These are phyloP conservation scores for Rickenella mellea DNA, from an alignment of 768 basidiomycete genomes.

Conservation along the genomic window DNA sequence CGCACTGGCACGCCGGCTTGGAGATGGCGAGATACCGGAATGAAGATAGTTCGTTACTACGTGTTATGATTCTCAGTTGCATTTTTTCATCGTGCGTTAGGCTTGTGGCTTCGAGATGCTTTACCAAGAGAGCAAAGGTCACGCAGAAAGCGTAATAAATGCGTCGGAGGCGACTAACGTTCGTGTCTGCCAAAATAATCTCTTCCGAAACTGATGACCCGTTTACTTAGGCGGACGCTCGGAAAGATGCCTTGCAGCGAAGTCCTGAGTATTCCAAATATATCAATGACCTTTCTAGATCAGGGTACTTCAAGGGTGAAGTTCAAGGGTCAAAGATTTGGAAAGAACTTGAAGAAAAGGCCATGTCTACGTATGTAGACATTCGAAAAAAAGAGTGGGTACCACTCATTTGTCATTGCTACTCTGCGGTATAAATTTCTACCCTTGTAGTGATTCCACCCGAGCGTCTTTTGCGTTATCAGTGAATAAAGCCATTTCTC, in stretches of 20 bases:
- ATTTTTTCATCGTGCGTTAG: slow-evolving; percentile 26
- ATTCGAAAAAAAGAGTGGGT: slow-evolving; percentile 59
- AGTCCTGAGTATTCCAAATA: slow-evolving; percentile 65
- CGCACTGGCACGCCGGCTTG: slow-evolving; percentile 54
- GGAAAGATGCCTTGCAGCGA: slow-evolving; percentile 56
- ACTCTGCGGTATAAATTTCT: not conserved
- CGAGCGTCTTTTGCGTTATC: slow-evolving; percentile 69
- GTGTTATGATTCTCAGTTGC: slow-evolving; percentile 11
- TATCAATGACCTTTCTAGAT: slow-evolving; percentile 49
- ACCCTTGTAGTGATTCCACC: slow-evolving; percentile 36
- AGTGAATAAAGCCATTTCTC: slow-evolving; percentile 55
- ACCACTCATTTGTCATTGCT: slow-evolving; percentile 18
- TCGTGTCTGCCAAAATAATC: not conserved
- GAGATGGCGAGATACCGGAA: slow-evolving; percentile 78
- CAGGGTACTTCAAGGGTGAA: slow-evolving; percentile 75
- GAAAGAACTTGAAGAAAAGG: slow-evolving; percentile 64
- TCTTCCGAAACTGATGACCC: not conserved
- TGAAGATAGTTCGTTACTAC: slow-evolving; percentile 93
- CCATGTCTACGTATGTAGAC: slow-evolving; percentile 56
- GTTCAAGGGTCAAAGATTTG: slow-evolving; percentile 69
- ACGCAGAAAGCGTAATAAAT: slow-evolving; percentile 32
- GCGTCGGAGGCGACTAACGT: not conserved
- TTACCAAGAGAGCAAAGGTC: slow-evolving; percentile 73
- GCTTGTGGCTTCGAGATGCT: slow-evolving; percentile 97
- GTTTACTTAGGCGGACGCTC: slow-evolving; percentile 43